Evolutionary conservation across 257 asterid species (phyloP), one percentile per base, ranked within the genome.

Genomic region (Hygrophila difformis): DNA sequence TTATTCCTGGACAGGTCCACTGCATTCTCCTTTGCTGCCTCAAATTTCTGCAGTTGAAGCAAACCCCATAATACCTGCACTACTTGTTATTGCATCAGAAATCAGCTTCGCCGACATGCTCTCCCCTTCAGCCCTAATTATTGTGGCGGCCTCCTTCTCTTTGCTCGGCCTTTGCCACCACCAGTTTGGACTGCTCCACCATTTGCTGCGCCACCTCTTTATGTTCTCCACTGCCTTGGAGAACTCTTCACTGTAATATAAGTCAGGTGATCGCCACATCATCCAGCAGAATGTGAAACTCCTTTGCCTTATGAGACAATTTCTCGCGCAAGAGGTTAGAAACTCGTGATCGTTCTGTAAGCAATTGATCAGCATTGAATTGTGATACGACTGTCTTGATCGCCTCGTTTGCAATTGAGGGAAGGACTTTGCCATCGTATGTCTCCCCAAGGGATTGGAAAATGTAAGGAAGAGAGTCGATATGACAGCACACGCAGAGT

Each of bases 191-290:
- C 47, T 96, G 43, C 81, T 91, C 96, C 0, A 96, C 98, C 76
- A 82, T 96, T 69, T 91, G 98, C 68, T 91, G 96, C 8, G 96
- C 98, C 46, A 82, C 98, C 73, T 91, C 96, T 69, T 91, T 91
- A 84, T 91, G 96, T n/a, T n/a, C 72, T 91, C 98, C 56, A 86
- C 94, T 1, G 96, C 94, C 59, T 55, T 86, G 0, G 94, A 85
- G 66, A 91, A 86, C 57, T 91, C 96, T 1, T 82, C 74, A 21
- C 98, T 94, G 22, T 91, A 91, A 0, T 94, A 86, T 63, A 91
- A 66, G 58, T 91, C 96, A 1, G n/a, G 96, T 91, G 44, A 86
- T 91, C 0, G 95, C 96, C 40, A 91, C 98, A 31, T 85, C 98
- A 56, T 91, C 98, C 5, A 86, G 73, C 57, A 52, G 74, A 13